These are phyloP conservation scores for Takakia lepidozioides DNA, from an alignment of 225 moss, liverwort and hornwort species.

Conservation along the genomic window DNA sequence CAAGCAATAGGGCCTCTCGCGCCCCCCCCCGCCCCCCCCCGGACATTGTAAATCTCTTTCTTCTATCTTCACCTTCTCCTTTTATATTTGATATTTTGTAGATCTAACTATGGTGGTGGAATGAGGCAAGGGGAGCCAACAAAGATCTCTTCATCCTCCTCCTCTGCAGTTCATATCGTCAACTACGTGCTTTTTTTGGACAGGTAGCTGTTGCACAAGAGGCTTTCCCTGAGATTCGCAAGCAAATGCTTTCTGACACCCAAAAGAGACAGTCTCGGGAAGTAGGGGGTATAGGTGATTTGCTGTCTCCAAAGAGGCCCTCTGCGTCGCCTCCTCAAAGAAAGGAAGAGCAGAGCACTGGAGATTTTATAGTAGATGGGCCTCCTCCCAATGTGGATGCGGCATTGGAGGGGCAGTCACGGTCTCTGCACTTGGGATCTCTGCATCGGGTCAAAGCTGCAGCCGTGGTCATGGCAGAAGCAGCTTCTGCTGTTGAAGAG, in stretches of 20 bases:
- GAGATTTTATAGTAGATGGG: too few relatives aligned
- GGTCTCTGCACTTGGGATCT: constrained; percentile 11
- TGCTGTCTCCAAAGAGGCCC: constrained; percentile 35
- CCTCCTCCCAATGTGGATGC: too few relatives aligned
- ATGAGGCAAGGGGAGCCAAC: constrained; percentile 3
- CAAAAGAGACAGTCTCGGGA: constrained; percentile 37
- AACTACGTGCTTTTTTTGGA: constrained; percentile 12
- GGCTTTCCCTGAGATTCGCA: constrained; percentile 84
- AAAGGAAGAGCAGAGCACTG: constrained; percentile 3
- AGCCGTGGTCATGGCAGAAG: constrained; percentile 80
- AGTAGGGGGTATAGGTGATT: constrained; percentile 35
- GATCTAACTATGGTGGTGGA: not conserved
- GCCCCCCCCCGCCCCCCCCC: too few relatives aligned
- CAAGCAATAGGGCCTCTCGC: too few relatives aligned
- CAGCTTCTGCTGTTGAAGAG: constrained; percentile 48
- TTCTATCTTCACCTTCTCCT: not conserved
- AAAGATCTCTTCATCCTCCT: constrained; percentile 2
- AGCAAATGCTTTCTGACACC: constrained; percentile 76
- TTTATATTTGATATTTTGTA: not conserved
- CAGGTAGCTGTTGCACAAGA: constrained; percentile 82
- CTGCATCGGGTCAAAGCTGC: constrained; percentile 88
- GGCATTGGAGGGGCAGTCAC: constrained; percentile 9
- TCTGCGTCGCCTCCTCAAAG: constrained; percentile 22
- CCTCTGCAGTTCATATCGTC: constrained; percentile 2
- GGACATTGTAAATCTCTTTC: too few relatives aligned